Evolutionary conservation across 1,284 basidiomycete species (phyloP), one percentile per base, ranked within the genome.

Genomic region (Xanthoconium separans): DNA sequence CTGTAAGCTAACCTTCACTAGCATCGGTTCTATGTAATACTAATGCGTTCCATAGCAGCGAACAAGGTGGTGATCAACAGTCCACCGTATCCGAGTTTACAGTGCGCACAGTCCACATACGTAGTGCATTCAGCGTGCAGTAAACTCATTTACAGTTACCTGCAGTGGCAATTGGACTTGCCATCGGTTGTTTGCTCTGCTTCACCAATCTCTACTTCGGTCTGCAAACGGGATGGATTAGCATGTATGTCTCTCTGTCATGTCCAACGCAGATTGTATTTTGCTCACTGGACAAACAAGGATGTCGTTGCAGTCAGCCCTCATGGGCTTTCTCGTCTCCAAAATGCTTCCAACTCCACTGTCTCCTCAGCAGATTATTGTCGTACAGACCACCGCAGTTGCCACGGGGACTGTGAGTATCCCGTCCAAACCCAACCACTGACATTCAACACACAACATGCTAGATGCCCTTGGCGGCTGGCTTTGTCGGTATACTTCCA

Each of bases 281-380:
- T 24, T 15, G 11, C 42, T 59, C 42, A 58, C 41, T 27, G 5
- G 45, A 39, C n/a, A 53, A 46, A 34, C 58, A 43, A 94, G 92
- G 94, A 98, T 97, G 95, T 95, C 93, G 3, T 81, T 97, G 8
- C 95, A 98, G 66, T 93, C 91, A 2, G 90, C 93, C 18, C 78
- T 98, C 29, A 87, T 98, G 33, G 95, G 95, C 8, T 98, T 90
- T 70, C 84, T 95, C 2, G 71, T 97, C 51, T 95, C 95, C 57
- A 77, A 87, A 50, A 73, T 91, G 56, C 77, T 91, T 16, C 85
- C 85, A 1, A 77, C 74, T 5, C 87, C 91, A 0, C 81, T 98
- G 31, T 88, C 87, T 11, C 84, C 93, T 0, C 91, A 94, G 70
- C 93, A 97, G 69, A 93, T 96, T 60, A 89, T 96, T 31, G 89